phyloP scores from a whole-genome alignment of 2,329 filamentous ascomycete species.

The Aspergillus hortae region DNA sequence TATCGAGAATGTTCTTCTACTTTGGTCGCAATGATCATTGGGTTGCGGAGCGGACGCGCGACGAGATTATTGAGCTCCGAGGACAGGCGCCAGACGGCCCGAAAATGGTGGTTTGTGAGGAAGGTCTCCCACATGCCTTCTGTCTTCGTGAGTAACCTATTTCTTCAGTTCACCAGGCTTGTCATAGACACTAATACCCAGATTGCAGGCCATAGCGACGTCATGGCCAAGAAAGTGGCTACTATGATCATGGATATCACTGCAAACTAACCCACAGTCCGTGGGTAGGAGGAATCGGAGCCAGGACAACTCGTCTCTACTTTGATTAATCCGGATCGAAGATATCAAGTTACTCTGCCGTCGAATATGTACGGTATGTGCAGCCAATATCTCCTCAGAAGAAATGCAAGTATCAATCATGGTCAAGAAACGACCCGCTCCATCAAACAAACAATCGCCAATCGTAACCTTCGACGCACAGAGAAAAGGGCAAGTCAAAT shows the following conservation, averaged over 20 bases:
- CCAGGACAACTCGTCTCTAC: too few species aligned
- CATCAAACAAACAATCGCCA: background rate
- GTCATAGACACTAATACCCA: background rate
- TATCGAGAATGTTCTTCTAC: conserved; percentile 53
- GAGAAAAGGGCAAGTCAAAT: background rate
- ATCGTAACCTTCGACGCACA: background rate
- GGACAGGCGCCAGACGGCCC: conserved; percentile 39
- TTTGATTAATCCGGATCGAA: background rate
- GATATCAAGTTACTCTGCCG: background rate
- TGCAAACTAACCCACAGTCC: background rate
- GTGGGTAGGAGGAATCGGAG: too few species aligned
- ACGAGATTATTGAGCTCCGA: conserved; percentile 50
- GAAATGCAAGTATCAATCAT: background rate
- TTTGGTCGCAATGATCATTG: conserved; percentile 60
- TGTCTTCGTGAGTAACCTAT: conserved; percentile 45
- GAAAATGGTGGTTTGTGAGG: conserved; percentile 54
- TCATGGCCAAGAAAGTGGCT: conserved; percentile 51
- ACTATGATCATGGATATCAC: conserved; percentile 46
- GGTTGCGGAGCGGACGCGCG: conserved; percentile 57
- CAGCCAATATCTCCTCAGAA: background rate
- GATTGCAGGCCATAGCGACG: conserved; percentile 36
- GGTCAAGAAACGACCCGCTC: background rate
- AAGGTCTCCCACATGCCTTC: conserved; percentile 57
- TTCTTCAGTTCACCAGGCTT: background rate
- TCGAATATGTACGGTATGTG: background rate